phyloP scores from a whole-genome alignment of 78 protist genomes.

The Dictyostelium citrinum region DNA sequence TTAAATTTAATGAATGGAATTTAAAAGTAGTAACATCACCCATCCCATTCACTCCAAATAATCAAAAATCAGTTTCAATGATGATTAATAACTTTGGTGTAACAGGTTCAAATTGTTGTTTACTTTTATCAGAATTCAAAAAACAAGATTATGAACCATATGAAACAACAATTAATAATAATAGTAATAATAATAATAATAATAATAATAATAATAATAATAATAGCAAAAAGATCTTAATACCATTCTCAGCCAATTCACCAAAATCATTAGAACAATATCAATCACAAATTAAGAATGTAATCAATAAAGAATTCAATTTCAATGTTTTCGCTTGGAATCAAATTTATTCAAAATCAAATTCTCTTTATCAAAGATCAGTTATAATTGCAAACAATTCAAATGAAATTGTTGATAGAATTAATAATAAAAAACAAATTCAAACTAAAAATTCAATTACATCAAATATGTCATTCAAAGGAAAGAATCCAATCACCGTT shows the following conservation, averaged over 20 bases:
- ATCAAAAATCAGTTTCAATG: neutral
- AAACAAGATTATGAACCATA: neutral
- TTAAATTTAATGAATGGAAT: constrained; percentile 37
- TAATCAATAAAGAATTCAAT: neutral
- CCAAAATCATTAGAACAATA: neutral
- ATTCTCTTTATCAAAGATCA: neutral
- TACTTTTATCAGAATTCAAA: neutral
- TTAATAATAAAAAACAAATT: neutral
- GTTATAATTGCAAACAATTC: neutral
- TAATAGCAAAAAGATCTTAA: neutral
- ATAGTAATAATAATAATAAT: neutral
- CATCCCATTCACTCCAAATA: constrained; percentile 4
- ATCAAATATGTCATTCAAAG: neutral
- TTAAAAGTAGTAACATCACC: constrained; percentile 45
- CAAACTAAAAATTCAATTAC: neutral
- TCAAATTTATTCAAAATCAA: constrained; percentile 8
- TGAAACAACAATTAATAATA: too few relatives aligned
- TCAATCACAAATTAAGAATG: neutral
- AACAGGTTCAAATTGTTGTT: constrained; percentile 86
- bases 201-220: neutral
- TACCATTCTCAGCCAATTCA: constrained; percentile 5
- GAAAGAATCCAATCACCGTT: neutral
- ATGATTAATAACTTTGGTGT: constrained; percentile 80
- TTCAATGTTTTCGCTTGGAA: neutral
- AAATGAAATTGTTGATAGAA: neutral